Conservation (phyloP, 495 filamentous ascomycete genomes). For the Penicillium lividum region DNA sequence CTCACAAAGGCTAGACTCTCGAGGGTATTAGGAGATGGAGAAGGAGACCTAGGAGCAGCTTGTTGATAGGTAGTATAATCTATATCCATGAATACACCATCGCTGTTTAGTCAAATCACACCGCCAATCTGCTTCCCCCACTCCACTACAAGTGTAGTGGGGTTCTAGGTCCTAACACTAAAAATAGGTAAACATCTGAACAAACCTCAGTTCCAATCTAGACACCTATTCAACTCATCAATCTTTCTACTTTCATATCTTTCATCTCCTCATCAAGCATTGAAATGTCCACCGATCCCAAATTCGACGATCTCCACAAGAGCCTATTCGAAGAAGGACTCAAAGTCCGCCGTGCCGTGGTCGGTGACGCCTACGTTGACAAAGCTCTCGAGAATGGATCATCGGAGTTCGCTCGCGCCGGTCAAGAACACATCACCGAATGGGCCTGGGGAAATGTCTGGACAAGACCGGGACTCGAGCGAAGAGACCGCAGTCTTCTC, state of each 20-base stretch:
- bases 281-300: conserved; percentile 18
- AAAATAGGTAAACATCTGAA: too few relatives aligned
- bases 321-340: conserved; percentile 55
- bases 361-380: conserved; percentile 41
- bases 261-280: background rate
- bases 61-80: too few relatives aligned
- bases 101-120: too few relatives aligned
- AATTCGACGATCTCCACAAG: conserved; percentile 39
- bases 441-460: conserved; percentile 51
- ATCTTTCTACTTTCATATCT: background rate
- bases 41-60: too few relatives aligned
- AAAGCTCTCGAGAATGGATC: conserved; percentile 15
- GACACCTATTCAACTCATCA: background rate
- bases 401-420: conserved; percentile 36
- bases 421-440: conserved; percentile 47
- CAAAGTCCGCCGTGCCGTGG: conserved; percentile 48
- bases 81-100: too few relatives aligned
- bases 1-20: too few relatives aligned
- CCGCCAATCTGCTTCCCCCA: too few relatives aligned
- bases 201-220: too few relatives aligned
- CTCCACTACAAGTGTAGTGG: too few relatives aligned
- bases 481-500: conserved; percentile 47
- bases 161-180: too few relatives aligned
- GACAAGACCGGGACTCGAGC: conserved; percentile 50
- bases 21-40: too few relatives aligned